A percentile compares a stretch with the other conserved stretches of the same genome.
Evolutionary conservation across 2,329 filamentous ascomycete species (phyloP).

Genomic region (Aspergillus sp.): DNA sequence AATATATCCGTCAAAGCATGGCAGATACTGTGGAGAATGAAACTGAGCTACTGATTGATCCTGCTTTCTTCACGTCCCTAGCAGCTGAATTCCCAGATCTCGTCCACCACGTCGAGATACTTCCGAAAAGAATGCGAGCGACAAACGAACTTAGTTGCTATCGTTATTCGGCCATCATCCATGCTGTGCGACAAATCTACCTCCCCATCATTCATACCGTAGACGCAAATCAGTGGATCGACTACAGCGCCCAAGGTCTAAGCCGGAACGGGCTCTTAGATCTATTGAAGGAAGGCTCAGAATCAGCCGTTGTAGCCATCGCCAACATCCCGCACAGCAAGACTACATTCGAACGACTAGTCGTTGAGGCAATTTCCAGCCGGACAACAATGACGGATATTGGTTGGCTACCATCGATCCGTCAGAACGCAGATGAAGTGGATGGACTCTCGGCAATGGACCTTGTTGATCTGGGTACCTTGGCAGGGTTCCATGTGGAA

Average conservation of each 20-base stretch:
- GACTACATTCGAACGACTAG: neutral
- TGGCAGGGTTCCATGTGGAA: neutral
- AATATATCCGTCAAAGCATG: neutral
- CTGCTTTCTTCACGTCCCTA: neutral
- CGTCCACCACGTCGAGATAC: constrained; percentile 4
- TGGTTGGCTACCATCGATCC: neutral
- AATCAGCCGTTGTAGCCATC: neutral
- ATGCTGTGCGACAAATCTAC: neutral
- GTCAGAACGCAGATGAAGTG: neutral
- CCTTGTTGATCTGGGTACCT: neutral
- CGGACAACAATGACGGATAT: neutral
- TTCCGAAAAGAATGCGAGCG: constrained; percentile 4
- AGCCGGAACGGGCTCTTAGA: neutral
- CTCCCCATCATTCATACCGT: neutral
- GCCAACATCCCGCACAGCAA: constrained; percentile 7
- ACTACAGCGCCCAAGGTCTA: neutral
- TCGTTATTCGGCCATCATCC: constrained; percentile 6
- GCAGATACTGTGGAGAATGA: neutral
- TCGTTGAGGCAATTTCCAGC: neutral
- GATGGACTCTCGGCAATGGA: neutral
- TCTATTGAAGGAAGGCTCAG: neutral
- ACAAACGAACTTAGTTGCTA: constrained; percentile 8
- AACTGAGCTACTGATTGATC: constrained; percentile 4
- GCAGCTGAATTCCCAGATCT: neutral
- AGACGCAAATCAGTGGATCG: constrained; percentile 1